Conservation (phyloP, 2,329 filamentous ascomycete genomes). For the Esteya vermicola region DNA sequence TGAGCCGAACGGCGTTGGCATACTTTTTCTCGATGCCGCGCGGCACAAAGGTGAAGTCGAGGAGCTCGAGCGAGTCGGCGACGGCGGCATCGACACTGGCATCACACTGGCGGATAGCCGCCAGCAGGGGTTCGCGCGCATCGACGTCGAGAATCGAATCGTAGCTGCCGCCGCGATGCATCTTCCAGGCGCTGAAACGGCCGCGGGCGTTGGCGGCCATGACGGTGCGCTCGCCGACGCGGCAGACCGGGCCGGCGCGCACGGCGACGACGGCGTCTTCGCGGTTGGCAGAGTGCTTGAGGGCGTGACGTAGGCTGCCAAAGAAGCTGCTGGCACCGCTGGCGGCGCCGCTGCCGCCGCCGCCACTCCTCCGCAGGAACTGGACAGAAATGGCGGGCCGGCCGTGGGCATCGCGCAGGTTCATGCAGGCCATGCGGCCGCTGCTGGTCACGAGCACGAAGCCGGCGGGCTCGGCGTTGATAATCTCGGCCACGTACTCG, state of each 20-base stretch:
- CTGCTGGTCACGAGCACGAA: constrained; percentile 76
- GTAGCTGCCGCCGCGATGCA: constrained; percentile 77
- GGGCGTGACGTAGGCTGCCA: constrained; percentile 63
- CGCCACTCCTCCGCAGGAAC: constrained; percentile 52
- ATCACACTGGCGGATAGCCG: constrained; percentile 43
- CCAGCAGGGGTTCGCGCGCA: constrained; percentile 47
- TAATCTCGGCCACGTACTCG: constrained; percentile 62
- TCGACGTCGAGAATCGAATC: constrained; percentile 61
- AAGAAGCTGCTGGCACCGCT: constrained; percentile 53
- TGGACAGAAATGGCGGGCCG: constrained; percentile 67
- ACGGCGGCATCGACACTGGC: constrained; percentile 32
- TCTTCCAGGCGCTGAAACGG: constrained; percentile 70
- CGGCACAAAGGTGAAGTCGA: constrained; percentile 65
- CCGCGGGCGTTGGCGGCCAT: constrained; percentile 67
- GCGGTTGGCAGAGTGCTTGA: constrained; percentile 55
- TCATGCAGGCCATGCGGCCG: constrained; percentile 76
- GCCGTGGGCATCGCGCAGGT: constrained; percentile 73
- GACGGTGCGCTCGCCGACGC: constrained; percentile 72
- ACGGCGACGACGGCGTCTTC: constrained; percentile 75
- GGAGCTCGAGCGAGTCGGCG: constrained; percentile 50
- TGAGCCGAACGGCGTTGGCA: constrained; percentile 33
- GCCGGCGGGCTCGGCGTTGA: constrained; percentile 73
- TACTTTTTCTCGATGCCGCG: constrained; percentile 36
- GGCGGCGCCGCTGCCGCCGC: constrained; percentile 40
- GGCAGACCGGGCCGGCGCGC: constrained; percentile 53